phyloP scores from a whole-genome alignment of 2,329 filamentous ascomycete species.

The Pleoardoris graminearum region DNA sequence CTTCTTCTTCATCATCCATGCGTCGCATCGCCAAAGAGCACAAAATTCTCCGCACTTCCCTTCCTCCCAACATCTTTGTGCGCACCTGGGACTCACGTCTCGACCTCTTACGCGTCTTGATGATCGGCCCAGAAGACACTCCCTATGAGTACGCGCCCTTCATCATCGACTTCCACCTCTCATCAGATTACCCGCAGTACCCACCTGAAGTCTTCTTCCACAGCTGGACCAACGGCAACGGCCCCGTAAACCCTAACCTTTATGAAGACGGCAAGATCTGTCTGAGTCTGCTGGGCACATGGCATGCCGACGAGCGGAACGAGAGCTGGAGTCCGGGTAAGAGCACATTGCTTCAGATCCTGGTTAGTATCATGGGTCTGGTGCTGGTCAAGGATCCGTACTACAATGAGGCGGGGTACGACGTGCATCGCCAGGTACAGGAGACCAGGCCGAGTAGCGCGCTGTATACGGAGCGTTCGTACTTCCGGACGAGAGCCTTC shows the following conservation, averaged over 20 bases:
- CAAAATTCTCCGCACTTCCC: slow-evolving; percentile 57
- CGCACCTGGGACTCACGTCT: slow-evolving; percentile 63
- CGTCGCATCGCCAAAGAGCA: slow-evolving; percentile 62
- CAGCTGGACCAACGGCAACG: slow-evolving; percentile 58
- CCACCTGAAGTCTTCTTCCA: slow-evolving; percentile 63
- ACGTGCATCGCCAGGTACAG: slow-evolving; percentile 53
- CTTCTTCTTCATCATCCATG: slow-evolving; percentile 50
- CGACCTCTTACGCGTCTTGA: slow-evolving; percentile 61
- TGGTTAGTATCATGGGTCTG: slow-evolving; percentile 61
- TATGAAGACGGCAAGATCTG: slow-evolving; percentile 67
- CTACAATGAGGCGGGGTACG: slow-evolving; percentile 67
- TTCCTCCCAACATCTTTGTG: slow-evolving; percentile 61
- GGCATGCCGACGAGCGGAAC: slow-evolving; percentile 57
- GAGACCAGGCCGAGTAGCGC: slow-evolving; percentile 52
- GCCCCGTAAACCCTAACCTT: slow-evolving; percentile 63
- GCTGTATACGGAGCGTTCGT: slow-evolving; percentile 59
- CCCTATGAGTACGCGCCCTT: slow-evolving; percentile 65
- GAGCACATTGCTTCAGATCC: slow-evolving; percentile 60
- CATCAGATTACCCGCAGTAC: slow-evolving; percentile 53
- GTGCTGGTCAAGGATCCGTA: slow-evolving; percentile 64
- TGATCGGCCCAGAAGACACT: slow-evolving; percentile 62
- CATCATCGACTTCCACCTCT: slow-evolving; percentile 61
- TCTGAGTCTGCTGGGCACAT: slow-evolving; percentile 62
- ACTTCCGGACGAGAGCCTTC: slow-evolving; percentile 57
- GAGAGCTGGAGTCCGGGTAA: slow-evolving; percentile 59